phyloP scores from a whole-genome alignment of 2,329 filamentous ascomycete species.

The Fusarium lyarnte region DNA sequence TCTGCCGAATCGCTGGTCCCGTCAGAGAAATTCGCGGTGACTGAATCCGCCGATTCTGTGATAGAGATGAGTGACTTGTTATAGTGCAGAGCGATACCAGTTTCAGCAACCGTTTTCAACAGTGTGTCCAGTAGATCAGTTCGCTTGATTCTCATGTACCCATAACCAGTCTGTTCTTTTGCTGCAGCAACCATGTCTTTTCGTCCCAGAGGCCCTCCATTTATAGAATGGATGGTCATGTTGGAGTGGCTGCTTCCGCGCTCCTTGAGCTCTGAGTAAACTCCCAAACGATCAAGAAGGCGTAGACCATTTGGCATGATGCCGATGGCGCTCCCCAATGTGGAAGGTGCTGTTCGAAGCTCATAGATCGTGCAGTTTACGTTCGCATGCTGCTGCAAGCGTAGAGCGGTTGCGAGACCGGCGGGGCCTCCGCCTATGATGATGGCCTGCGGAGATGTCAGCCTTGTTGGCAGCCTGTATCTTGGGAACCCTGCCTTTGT shows the following conservation, averaged over 20 bases:
- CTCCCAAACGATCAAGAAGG: neutral
- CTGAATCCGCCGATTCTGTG: neutral
- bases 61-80: neutral
- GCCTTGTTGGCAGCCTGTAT: neutral
- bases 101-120: neutral
- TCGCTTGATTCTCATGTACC: neutral
- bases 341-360: neutral
- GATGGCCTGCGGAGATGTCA: neutral
- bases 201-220: neutral
- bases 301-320: conserved; percentile 1
- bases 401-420: neutral
- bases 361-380: neutral
- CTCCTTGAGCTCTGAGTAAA: neutral
- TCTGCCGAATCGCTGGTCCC: neutral
- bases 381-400: neutral
- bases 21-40: neutral
- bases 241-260: neutral
- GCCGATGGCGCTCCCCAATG: neutral
- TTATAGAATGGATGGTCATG: neutral
- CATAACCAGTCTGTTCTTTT: neutral
- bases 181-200: neutral
- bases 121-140: neutral
- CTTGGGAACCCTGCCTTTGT: neutral
- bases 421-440: neutral
- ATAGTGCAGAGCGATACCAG: neutral